These are phyloP conservation scores for Cyclocybe aegerita DNA, from an alignment of 768 basidiomycete genomes.

Conservation along the genomic window DNA sequence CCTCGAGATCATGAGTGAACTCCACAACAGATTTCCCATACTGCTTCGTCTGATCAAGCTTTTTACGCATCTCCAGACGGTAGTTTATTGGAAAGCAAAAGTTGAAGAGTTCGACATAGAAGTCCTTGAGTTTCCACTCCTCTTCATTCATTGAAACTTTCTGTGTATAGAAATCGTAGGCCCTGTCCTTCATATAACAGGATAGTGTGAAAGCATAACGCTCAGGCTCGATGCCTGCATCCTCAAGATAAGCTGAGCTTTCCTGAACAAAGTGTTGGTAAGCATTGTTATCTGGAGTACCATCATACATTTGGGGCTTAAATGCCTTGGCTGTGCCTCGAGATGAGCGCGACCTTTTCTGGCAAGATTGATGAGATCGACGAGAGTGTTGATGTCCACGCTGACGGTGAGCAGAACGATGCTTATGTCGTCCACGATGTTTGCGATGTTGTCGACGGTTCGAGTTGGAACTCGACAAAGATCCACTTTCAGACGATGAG, in stretches of 20 bases:
- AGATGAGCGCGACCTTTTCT: not conserved
- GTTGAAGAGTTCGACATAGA: slow-evolving; percentile 33
- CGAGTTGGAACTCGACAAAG: not conserved
- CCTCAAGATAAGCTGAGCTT: slow-evolving; percentile 7
- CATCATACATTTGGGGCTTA: slow-evolving; percentile 10
- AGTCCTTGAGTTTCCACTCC: slow-evolving; percentile 24
- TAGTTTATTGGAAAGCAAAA: slow-evolving; percentile 32
- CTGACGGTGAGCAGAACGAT: too few species aligned
- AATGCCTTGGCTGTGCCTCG: not conserved
- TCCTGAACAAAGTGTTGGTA: slow-evolving; percentile 15
- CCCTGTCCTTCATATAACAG: slow-evolving; percentile 8
- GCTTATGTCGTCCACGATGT: not conserved
- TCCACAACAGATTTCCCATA: slow-evolving; percentile 23
- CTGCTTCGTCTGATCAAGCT: slow-evolving; percentile 21
- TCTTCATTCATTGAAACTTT: slow-evolving; percentile 22
- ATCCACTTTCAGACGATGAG: too few species aligned
- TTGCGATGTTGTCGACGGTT: not conserved
- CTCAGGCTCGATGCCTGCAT: slow-evolving; percentile 3
- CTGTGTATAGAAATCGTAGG: slow-evolving; percentile 13
- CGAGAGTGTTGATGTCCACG: too few species aligned
- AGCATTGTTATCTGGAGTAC: slow-evolving; percentile 2
- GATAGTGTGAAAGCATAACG: slow-evolving; percentile 7
- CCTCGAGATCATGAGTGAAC: slow-evolving; percentile 31
- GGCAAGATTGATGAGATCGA: not conserved
- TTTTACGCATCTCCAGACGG: slow-evolving; percentile 18